phyloP scores from a whole-genome alignment of 805 yeast genomes.

The Kuraishia borneana region DNA sequence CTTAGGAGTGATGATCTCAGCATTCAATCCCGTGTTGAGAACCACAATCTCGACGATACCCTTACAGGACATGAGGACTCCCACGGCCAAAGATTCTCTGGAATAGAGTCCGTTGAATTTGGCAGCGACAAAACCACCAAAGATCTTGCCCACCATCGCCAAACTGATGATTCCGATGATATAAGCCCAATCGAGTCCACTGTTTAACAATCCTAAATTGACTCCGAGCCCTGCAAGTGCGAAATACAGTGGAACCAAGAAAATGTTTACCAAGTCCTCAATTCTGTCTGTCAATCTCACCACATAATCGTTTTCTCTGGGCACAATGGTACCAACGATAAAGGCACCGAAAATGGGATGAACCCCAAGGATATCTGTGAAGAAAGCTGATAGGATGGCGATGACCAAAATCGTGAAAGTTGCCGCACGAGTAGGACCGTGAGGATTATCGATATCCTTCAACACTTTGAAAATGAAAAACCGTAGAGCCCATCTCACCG shows the following conservation, averaged over 20 bases:
- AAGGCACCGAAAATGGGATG: constrained; percentile 85
- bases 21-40: constrained; percentile 59
- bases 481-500: constrained; percentile 38
- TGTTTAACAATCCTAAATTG: constrained; percentile 49
- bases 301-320: constrained; percentile 67
- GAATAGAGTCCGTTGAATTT: constrained; percentile 49
- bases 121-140: constrained; percentile 60
- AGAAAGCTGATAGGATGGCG: constrained; percentile 60
- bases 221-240: constrained; percentile 70
- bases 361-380: constrained; percentile 76
- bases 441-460: constrained; percentile 32
- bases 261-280: constrained; percentile 65
- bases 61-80: constrained; percentile 78
- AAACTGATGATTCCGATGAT: constrained; percentile 53
- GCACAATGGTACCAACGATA: constrained; percentile 63
- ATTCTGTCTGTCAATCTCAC: constrained; percentile 59
- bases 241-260: constrained; percentile 68
- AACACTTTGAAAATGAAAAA: constrained; percentile 32
- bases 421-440: constrained; percentile 55
- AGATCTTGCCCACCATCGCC: constrained; percentile 57
- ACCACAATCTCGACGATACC: constrained; percentile 84
- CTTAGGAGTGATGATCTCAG: constrained; percentile 52
- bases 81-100: constrained; percentile 71
- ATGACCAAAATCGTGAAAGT: constrained; percentile 42
- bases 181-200: constrained; percentile 73